phyloP scores from a whole-genome alignment of 352 stramenopile genomes.

The Phytopythium boreale region DNA sequence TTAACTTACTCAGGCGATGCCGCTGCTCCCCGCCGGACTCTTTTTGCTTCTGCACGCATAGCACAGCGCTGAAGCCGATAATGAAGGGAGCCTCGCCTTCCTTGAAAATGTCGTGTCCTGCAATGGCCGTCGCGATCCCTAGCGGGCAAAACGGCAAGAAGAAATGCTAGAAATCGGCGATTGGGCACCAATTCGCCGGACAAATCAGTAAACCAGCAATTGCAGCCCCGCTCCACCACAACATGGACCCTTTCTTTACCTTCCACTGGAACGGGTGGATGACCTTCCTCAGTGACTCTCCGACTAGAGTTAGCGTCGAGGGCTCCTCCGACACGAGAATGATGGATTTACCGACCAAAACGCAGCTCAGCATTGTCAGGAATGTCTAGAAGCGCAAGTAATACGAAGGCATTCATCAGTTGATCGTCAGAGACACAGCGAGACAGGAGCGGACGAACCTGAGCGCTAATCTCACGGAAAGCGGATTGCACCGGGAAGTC shows the following conservation, averaged over 20 bases:
- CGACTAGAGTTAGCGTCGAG: slow-evolving; percentile 33
- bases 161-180: slow-evolving; percentile 29
- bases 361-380: slow-evolving; percentile 32
- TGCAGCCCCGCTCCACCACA: neutral
- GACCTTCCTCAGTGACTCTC: slow-evolving; percentile 34
- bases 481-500: slow-evolving; percentile 30
- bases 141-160: slow-evolving; percentile 57
- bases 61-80: slow-evolving; percentile 46
- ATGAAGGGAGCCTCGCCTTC: slow-evolving; percentile 31
- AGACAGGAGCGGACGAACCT: slow-evolving; percentile 18
- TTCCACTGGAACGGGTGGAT: slow-evolving; percentile 57
- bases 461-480: slow-evolving; percentile 54
- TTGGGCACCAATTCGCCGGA: too few species aligned
- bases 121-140: slow-evolving; percentile 16
- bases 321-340: slow-evolving; percentile 50
- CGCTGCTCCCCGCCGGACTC: slow-evolving; percentile 40
- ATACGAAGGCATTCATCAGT: neutral
- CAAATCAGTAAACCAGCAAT: too few species aligned
- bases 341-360: slow-evolving; percentile 53
- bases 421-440: neutral
- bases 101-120: neutral
- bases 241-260: slow-evolving; percentile 17
- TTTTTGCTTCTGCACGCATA: slow-evolving; percentile 45
- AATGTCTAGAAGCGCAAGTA: slow-evolving; percentile 37
- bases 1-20: slow-evolving; percentile 55